Conservation (phyloP, 495 filamentous ascomycete species). For the Penicillium canariense region DNA sequence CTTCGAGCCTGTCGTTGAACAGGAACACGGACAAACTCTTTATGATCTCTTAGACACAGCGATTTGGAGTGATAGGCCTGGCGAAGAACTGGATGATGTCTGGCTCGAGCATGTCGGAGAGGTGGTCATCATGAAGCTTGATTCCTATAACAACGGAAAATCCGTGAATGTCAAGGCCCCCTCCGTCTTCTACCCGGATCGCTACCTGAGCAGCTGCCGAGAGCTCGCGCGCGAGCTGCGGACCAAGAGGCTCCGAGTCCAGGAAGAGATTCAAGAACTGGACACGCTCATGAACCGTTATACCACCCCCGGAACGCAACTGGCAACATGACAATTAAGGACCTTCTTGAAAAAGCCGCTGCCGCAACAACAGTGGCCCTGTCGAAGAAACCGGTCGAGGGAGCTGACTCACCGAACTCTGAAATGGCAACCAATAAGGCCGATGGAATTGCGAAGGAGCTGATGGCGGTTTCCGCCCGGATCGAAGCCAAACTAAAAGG, state of each 20-base stretch:
- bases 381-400: conserved; percentile 18
- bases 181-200: conserved; percentile 69
- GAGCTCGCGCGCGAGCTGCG: conserved; percentile 53
- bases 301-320: conserved; percentile 22
- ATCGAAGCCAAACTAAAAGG: conserved; percentile 53
- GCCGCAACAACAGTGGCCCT: conserved; percentile 25
- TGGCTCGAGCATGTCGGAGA: conserved; percentile 60
- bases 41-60: conserved; percentile 72
- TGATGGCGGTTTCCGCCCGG: conserved; percentile 38
- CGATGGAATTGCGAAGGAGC: conserved; percentile 35
- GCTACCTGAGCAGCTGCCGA: conserved; percentile 64
- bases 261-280: conserved; percentile 40
- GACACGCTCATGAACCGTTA: conserved; percentile 37
- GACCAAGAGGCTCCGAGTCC: conserved; percentile 34
- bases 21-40: conserved; percentile 52
- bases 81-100: conserved; percentile 50
- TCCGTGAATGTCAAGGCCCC: conserved; percentile 65
- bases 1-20: conserved; percentile 41
- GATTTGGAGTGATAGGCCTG: conserved; percentile 57
- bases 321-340: conserved; percentile 27
- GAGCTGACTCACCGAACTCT: conserved; percentile 11
- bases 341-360: conserved; percentile 40
- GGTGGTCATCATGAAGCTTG: conserved; percentile 63
- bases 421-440: conserved; percentile 25
- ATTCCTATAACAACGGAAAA: conserved; percentile 43